phyloP scores from a whole-genome alignment of 2,329 filamentous ascomycete genomes.

The Aurifilum marmelostoma region DNA sequence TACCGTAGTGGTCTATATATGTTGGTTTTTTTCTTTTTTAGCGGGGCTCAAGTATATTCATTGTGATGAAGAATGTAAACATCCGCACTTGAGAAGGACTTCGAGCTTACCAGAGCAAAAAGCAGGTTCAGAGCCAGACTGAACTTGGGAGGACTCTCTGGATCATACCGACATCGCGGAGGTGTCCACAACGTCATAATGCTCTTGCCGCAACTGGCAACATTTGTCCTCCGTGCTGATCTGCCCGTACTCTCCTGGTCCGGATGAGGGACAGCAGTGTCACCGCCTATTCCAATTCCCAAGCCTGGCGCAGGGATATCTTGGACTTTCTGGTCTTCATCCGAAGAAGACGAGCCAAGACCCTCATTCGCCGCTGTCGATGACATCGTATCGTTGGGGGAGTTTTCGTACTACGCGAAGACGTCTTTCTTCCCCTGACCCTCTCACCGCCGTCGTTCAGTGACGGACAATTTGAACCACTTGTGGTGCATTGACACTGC shows the following conservation, averaged over 20 bases:
- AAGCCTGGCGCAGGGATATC: neutral
- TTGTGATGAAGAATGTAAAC: neutral
- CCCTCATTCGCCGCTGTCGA: neutral
- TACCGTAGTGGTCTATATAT: conserved; percentile 56
- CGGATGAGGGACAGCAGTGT: neutral
- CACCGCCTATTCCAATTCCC: neutral
- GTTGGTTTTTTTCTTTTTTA: neutral
- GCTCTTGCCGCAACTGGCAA: neutral
- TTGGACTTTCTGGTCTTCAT: neutral
- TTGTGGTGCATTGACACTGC: neutral
- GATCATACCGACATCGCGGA: conserved; percentile 68
- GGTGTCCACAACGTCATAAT: conserved; percentile 60
- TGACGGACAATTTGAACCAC: neutral
- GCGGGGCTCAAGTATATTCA: neutral
- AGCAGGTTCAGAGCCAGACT: conserved; percentile 70
- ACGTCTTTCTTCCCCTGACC: neutral
- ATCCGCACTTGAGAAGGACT: neutral
- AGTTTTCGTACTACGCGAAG: neutral
- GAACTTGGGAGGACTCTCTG: conserved; percentile 67
- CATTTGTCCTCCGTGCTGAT: conserved; percentile 21
- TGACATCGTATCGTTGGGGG: neutral
- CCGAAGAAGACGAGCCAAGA: neutral
- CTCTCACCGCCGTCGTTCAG: neutral
- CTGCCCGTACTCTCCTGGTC: neutral
- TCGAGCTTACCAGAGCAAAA: conserved; percentile 61